Percentiles rank a stretch among this genome's conserved stretches.
Evolutionary conservation across 768 basidiomycete species (phyloP).

Genomic region (Ramaria sp.): DNA sequence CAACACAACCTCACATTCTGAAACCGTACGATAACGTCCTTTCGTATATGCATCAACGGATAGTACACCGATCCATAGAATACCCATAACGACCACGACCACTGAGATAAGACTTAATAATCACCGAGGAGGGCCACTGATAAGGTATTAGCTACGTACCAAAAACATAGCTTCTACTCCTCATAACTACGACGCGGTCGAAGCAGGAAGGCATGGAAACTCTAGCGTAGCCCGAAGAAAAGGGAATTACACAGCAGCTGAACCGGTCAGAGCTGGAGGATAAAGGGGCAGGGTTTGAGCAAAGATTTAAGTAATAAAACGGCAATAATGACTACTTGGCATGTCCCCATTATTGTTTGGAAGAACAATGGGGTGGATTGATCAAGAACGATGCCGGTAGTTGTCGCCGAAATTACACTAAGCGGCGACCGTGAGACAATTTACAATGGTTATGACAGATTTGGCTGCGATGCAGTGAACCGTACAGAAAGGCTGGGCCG

Average conservation of each 20-base stretch:
- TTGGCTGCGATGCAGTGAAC: too few species aligned
- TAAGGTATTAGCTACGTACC: not conserved
- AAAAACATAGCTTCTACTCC: conserved; percentile 4
- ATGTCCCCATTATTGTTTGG: not conserved
- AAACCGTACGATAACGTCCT: conserved; percentile 32
- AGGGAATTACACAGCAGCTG: not conserved
- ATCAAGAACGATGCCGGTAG: too few species aligned
- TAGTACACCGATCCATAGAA: conserved; percentile 38
- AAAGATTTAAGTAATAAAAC: too few species aligned
- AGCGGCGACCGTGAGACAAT: too few species aligned
- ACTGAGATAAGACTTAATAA: not conserved
- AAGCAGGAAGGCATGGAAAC: not conserved
- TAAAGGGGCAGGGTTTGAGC: too few species aligned
- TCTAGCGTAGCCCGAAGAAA: not conserved
- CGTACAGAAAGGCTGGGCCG: too few species aligned
- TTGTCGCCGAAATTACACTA: too few species aligned
- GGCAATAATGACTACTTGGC: too few species aligned
- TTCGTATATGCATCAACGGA: conserved; percentile 34
- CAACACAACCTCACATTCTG: conserved; percentile 31
- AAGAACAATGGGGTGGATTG: not conserved
- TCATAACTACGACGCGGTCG: not conserved
- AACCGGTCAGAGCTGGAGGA: not conserved
- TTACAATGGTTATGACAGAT: too few species aligned
- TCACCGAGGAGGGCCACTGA: not conserved
- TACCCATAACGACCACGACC: conserved; percentile 22